Conservation (phyloP, 306 rosid genomes). For the Pyrus communis region DNA sequence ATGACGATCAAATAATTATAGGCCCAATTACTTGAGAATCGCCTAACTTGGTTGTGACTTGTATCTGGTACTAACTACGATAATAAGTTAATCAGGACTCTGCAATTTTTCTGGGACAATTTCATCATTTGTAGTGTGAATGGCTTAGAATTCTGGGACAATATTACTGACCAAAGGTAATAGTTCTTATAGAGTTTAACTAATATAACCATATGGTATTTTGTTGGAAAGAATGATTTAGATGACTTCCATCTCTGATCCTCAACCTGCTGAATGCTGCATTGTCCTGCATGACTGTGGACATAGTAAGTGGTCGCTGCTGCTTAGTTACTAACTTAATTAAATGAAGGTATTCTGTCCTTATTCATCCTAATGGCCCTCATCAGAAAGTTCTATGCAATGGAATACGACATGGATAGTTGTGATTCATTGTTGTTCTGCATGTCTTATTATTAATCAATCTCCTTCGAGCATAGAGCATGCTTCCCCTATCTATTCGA, state of each 20-base stretch:
- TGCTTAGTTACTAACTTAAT: neutral
- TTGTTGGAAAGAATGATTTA: neutral
- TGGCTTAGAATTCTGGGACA: neutral
- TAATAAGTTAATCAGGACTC: neutral
- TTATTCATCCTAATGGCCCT: neutral
- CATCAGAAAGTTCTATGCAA: neutral
- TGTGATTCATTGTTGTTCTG: neutral
- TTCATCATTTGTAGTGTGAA: neutral
- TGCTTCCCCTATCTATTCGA: slow-evolving; percentile 9
- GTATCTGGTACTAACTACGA: neutral
- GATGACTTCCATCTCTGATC: neutral
- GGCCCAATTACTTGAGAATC: neutral
- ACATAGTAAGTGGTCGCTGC: neutral
- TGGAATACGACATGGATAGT: neutral
- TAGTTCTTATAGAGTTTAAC: neutral
- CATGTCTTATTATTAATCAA: neutral
- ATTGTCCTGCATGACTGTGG: neutral
- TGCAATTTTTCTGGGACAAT: neutral
- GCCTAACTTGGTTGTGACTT: neutral
- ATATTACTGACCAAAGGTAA: neutral
- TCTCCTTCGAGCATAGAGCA: neutral
- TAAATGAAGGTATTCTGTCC: neutral
- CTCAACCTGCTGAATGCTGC: neutral
- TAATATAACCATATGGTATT: neutral
- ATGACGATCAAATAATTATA: neutral